These are phyloP conservation scores for Saccharomyces cerevisiae DNA, from an alignment of 805 yeast genomes.

Conservation along the genomic window DNA sequence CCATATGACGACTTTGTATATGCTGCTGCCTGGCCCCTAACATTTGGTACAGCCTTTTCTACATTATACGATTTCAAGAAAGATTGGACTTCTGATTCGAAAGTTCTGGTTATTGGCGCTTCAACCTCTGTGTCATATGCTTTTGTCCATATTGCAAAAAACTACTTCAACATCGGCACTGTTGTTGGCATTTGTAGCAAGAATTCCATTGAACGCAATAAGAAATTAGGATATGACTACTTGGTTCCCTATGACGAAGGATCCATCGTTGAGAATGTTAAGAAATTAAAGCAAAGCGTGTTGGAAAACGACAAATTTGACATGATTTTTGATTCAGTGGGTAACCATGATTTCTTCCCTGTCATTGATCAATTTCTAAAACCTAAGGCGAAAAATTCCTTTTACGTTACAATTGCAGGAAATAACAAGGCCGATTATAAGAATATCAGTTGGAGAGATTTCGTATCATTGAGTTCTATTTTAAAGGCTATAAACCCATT, in stretches of 20 bases:
- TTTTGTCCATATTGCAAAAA: conserved; percentile 49
- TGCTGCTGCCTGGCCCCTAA: conserved; percentile 52
- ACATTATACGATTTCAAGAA: conserved; percentile 30
- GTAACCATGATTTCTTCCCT: conserved; percentile 44
- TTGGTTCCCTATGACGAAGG: conserved; percentile 47
- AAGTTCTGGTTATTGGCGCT: conserved; percentile 62
- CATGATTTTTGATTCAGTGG: conserved; percentile 56
- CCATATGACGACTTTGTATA: conserved; percentile 15
- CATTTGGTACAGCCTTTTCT: conserved; percentile 52
- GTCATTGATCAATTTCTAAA: conserved; percentile 38
- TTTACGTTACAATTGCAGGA: conserved; percentile 51
- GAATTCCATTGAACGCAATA: conserved; percentile 37
- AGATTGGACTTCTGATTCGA: conserved; percentile 36
- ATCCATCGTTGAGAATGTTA: conserved; percentile 32
- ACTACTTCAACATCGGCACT: conserved; percentile 36
- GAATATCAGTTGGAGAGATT: not conserved
- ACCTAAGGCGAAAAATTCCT: conserved; percentile 39
- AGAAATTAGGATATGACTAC: conserved; percentile 49
- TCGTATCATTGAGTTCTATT: conserved; percentile 8
- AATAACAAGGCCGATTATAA: conserved; percentile 35
- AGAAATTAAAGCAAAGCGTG: conserved; percentile 23
- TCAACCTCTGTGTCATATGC: conserved; percentile 61
- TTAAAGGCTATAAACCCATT: conserved; percentile 18
- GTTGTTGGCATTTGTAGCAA: conserved; percentile 53
- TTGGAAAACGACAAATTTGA: conserved; percentile 43